Percentiles rank a stretch among this genome's conserved stretches.
Conservation (phyloP, 306 rosid genomes). For the Glycyrrhiza uralensis region DNA sequence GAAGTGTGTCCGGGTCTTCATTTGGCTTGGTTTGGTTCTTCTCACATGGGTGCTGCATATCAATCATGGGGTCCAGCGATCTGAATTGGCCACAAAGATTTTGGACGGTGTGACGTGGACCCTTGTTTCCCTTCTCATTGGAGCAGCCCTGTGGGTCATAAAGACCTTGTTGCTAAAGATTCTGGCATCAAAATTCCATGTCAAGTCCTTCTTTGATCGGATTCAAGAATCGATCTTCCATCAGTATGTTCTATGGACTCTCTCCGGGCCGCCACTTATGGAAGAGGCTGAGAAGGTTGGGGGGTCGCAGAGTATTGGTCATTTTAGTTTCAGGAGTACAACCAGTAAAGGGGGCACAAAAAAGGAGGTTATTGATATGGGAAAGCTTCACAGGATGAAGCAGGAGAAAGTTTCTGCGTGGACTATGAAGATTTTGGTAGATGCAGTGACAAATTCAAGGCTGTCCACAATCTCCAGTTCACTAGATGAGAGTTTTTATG, state of each 20-base stretch:
- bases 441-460: conserved; percentile 78
- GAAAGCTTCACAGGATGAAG: conserved; percentile 71
- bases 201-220: conserved; percentile 79
- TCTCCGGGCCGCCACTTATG: conserved; percentile 66
- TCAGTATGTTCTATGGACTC: conserved; percentile 76
- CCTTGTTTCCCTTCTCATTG: conserved; percentile 63
- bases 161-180: conserved; percentile 66
- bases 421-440: conserved; percentile 91
- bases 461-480: conserved; percentile 67
- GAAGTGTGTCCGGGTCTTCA: conserved; percentile 65
- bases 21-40: conserved; percentile 72
- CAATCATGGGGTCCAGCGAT: conserved; percentile 42
- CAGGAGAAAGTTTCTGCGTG: conserved; percentile 90
- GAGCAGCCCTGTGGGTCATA: conserved; percentile 69
- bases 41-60: conserved; percentile 66
- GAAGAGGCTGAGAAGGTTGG: conserved; percentile 67
- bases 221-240: conserved; percentile 86
- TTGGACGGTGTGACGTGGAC: conserved; percentile 64
- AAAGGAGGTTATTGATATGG: conserved; percentile 67
- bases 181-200: conserved; percentile 78
- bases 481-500: conserved; percentile 57
- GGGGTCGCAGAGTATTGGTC: conserved; percentile 46
- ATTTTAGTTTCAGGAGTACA: conserved; percentile 59
- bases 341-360: conserved; percentile 39
- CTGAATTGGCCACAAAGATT: conserved; percentile 41